Percentiles rank a stretch among this genome's conserved stretches.
Conservation (phyloP, 1,284 basidiomycete genomes). For the Pseudomicrostroma phylloplanum region DNA sequence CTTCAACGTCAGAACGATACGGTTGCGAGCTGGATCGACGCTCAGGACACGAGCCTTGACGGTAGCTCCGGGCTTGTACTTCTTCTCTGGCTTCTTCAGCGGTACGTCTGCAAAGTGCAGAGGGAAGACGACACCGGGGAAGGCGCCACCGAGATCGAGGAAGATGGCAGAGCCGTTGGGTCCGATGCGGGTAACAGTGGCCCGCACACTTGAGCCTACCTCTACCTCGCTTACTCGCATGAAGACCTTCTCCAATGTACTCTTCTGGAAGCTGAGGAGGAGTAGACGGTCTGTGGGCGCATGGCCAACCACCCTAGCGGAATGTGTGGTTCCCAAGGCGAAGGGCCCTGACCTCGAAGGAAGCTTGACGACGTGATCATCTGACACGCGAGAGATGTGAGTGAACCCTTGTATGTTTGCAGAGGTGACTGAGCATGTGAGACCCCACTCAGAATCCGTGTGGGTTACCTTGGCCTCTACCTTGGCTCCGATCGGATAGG, state of each 20-base stretch:
- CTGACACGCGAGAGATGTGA: slow-evolving; percentile 79
- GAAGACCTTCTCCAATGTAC: slow-evolving; percentile 78
- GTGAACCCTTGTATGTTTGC: slow-evolving; percentile 29
- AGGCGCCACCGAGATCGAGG: slow-evolving; percentile 41
- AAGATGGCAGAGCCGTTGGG: slow-evolving; percentile 36
- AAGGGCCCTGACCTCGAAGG: slow-evolving; percentile 54
- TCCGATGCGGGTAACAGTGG: slow-evolving; percentile 19
- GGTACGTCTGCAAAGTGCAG: slow-evolving; percentile 80
- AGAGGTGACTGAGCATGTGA: slow-evolving; percentile 31
- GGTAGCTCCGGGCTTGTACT: slow-evolving; percentile 74
- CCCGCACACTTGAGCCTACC: slow-evolving; percentile 36
- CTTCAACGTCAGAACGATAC: slow-evolving; percentile 83
- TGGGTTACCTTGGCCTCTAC: slow-evolving; percentile 32
- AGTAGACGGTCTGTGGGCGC: slow-evolving; percentile 81
- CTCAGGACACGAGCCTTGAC: slow-evolving; percentile 87
- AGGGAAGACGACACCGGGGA: slow-evolving; percentile 86
- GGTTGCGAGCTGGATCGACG: slow-evolving; percentile 72
- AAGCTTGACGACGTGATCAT: slow-evolving; percentile 77
- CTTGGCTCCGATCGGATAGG: slow-evolving; percentile 36
- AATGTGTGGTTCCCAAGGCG: slow-evolving; percentile 56
- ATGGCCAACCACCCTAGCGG: slow-evolving; percentile 82
- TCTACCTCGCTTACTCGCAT: slow-evolving; percentile 73
- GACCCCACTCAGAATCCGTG: slow-evolving; percentile 42
- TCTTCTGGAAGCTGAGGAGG: slow-evolving; percentile 75
- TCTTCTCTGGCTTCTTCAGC: slow-evolving; percentile 65